phyloP scores from a whole-genome alignment of 140 eudicot genomes.

The Flaveria floridana region DNA sequence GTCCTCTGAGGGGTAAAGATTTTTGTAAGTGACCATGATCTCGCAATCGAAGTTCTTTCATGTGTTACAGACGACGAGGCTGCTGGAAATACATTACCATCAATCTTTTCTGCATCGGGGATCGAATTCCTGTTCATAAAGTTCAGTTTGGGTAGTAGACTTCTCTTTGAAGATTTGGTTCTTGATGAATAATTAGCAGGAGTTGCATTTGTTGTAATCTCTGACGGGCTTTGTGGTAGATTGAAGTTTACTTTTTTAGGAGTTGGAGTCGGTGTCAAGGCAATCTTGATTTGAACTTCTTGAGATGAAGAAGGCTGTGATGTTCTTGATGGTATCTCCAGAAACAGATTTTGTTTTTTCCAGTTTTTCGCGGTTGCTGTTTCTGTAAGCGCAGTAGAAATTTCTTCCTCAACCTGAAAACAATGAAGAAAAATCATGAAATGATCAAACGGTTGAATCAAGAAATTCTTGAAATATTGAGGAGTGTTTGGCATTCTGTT shows the following conservation, averaged over 20 bases:
- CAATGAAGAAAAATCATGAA: conserved; percentile 2
- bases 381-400: conserved; percentile 41
- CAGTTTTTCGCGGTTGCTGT: conserved; percentile 43
- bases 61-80: conserved; percentile 35
- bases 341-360: conserved; percentile 63
- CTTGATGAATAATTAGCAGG: conserved; percentile 50
- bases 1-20: conserved; percentile 78
- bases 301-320: conserved; percentile 48
- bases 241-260: conserved; percentile 68
- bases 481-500: conserved; percentile 3
- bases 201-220: conserved; percentile 40
- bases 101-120: conserved; percentile 48
- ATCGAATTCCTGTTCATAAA: conserved; percentile 45
- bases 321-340: conserved; percentile 73
- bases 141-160: conserved; percentile 45
- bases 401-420: conserved; percentile 48
- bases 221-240: conserved; percentile 51
- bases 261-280: conserved; percentile 61
- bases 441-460: neutral
- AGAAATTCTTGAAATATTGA: conserved; percentile 1
- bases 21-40: conserved; percentile 77
- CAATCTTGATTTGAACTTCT: conserved; percentile 65
- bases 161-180: conserved; percentile 51
- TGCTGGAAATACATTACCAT: conserved; percentile 31
- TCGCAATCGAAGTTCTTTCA: conserved; percentile 55